Base-by-base conservation (phyloP, 2,329 filamentous ascomycete species). In the Nothophoma quercina region DNA sequence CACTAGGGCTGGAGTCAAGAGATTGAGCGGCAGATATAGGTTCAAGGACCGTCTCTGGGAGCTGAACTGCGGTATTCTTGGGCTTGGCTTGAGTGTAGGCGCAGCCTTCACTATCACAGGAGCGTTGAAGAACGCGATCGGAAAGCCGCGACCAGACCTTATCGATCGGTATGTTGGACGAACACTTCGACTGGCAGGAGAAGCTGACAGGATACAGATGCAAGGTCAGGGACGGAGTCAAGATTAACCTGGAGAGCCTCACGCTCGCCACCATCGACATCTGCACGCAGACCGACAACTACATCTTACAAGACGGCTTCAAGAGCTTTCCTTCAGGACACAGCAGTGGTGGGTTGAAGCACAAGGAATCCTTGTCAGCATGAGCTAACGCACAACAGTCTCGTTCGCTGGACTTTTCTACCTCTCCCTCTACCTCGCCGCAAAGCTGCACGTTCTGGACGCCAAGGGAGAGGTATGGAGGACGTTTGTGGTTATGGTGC, bases 401-500 rank as follows among this genome's bases (percentile, higher is more conserved):
- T 79, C 83, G 12, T 86, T 85, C 55, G 82, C 81, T 13, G 83
- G 83, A 13, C 71, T 86, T 3, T 83, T 84, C 60, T 86, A 83
- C 64, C 77, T 83, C n/a, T 82, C 83, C 1, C 74, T 86, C 3
- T 86, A 84, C 70, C 75, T 85, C 16, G 77, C 80, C n/a, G 83
- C 81, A 28, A 85, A 85, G 65, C 73, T 86, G 18, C 83, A 85
- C 59, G 73, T 85, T 19, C 74, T 85, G 61, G 83, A 86, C 67
- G 84, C 82, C 47, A 81, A 81, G 55, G 83, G 83, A 25, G 83
- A 85, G 64, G 81, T 83, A 13, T 86, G 83, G 83, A 85, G 85
- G 63, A 72, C 80, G 2, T 77, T 85, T 48, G 64, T 85, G 18
- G 78, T 84, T 30, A 71, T 84, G 54, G 71, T 81, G 4, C 83